phyloP scores from a whole-genome alignment of 305 asterid genomes.

The Solanum aculeatissimum region DNA sequence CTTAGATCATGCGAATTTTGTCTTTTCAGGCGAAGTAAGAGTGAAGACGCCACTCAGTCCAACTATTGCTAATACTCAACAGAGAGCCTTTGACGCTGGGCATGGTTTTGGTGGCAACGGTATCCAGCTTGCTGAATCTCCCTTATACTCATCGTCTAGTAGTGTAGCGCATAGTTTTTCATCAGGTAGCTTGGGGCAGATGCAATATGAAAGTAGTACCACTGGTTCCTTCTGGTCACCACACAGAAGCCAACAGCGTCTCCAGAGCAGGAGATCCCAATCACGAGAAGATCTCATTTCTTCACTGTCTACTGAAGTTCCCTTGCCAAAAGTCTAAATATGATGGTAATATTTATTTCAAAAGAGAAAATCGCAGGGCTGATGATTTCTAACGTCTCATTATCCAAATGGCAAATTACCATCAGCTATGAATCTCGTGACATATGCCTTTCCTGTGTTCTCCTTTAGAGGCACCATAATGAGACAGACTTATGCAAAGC shows the following conservation, averaged over 20 bases:
- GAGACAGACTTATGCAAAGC: background rate
- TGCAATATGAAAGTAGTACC: conserved; percentile 45
- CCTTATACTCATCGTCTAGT: conserved; percentile 36
- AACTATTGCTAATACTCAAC: conserved; percentile 40
- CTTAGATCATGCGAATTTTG: conserved; percentile 1
- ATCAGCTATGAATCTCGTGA: background rate
- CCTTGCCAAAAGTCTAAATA: conserved; percentile 31
- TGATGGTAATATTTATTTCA: background rate
- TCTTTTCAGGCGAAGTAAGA: conserved; percentile 60
- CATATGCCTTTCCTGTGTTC: background rate
- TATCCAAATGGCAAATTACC: background rate
- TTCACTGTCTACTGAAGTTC: conserved; percentile 35
- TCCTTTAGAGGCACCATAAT: background rate
- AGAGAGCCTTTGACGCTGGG: conserved; percentile 40
- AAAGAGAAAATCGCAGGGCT: background rate
- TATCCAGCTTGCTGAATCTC: conserved; percentile 30
- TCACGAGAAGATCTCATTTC: conserved; percentile 63
- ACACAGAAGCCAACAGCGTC: conserved; percentile 55
- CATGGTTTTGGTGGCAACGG: conserved; percentile 21
- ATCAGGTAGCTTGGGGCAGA: conserved; percentile 60
- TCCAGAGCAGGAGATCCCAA: conserved; percentile 70
- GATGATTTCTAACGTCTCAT: background rate
- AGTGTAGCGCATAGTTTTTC: conserved; percentile 49
- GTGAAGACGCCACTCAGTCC: conserved; percentile 86
- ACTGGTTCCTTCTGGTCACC: conserved; percentile 47